Percentiles rank a stretch among this genome's conserved stretches.
These are phyloP conservation scores for Acanthamoeba castellanii DNA, from an alignment of 208 protist species.

Conservation along the genomic window DNA sequence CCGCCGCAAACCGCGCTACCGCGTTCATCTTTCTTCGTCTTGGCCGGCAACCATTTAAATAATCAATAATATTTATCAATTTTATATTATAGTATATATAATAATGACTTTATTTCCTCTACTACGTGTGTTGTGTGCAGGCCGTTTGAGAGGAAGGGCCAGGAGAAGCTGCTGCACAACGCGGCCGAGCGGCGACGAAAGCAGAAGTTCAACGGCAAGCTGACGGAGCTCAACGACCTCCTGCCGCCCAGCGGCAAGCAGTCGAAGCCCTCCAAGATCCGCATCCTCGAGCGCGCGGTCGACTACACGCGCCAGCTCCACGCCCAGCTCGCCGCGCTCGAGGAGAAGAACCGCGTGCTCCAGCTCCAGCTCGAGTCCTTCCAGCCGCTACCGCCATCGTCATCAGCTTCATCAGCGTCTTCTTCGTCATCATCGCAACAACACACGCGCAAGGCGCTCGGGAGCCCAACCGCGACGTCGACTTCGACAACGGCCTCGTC, in stretches of 20 bases:
- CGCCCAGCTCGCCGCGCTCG: conserved; percentile 34
- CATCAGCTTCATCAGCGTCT: background rate
- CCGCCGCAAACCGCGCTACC: no score
- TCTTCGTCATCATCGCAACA: background rate
- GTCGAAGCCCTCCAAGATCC: conserved; percentile 60
- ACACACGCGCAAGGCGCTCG: background rate
- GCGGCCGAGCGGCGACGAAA: conserved; percentile 52
- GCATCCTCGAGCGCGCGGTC: conserved; percentile 45
- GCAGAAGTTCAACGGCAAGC: conserved; percentile 66
- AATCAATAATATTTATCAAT: no score
- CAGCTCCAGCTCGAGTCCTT: conserved; percentile 33
- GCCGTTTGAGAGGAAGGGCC: conserved; percentile 45
- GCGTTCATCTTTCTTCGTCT: no score
- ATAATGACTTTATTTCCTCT: no score
- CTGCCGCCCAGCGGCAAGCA: conserved; percentile 58
- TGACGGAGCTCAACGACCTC: conserved; percentile 67
- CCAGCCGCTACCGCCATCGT: background rate
- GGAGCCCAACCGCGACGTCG: background rate
- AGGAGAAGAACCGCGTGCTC: conserved; percentile 47
- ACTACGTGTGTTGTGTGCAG: background rate
- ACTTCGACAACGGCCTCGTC: background rate
- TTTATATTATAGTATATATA: no score
- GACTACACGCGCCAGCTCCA: conserved; percentile 56
- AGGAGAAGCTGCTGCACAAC: conserved; percentile 71
- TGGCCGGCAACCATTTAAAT: no score